Percentiles rank a stretch among this genome's conserved stretches.
These are phyloP conservation scores for Claviceps sp. DNA, from an alignment of 2,329 filamentous ascomycete species.

Conservation along the genomic window DNA sequence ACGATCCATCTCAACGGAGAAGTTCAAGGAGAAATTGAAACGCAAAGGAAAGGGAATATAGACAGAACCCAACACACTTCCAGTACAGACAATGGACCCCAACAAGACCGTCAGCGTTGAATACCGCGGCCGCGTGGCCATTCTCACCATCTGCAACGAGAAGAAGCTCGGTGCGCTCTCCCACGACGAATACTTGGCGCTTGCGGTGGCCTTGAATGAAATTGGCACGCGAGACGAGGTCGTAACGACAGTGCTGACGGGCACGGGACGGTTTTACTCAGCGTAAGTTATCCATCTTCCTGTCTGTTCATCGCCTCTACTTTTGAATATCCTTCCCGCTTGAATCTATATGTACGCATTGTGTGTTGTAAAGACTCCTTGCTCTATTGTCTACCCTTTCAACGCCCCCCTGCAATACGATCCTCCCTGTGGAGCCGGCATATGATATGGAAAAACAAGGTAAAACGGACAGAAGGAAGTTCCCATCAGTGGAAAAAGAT, in stretches of 20 bases:
- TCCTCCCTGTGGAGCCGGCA: no score
- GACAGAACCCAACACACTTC: neutral
- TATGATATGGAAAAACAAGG: no score
- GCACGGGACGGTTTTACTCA: constrained; percentile 74
- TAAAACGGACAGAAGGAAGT: no score
- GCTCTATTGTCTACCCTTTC: no score
- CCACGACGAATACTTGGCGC: constrained; percentile 60
- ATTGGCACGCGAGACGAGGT: constrained; percentile 69
- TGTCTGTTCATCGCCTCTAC: neutral
- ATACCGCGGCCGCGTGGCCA: constrained; percentile 35
- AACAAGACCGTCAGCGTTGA: constrained; percentile 21
- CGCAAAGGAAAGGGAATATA: no score
- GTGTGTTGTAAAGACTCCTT: no score
- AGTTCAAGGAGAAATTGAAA: no score
- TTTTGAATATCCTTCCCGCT: no score
- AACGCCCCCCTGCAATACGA: no score
- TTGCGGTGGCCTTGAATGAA: constrained; percentile 61
- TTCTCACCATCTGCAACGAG: constrained; percentile 75
- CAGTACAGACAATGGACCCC: neutral
- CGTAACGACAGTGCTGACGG: constrained; percentile 72
- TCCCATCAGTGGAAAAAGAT: no score
- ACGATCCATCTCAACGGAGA: no score
- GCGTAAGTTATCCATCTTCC: constrained; percentile 43
- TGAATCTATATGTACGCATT: no score
- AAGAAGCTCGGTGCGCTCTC: constrained; percentile 79